Percentiles rank a stretch among this genome's conserved stretches.
These are phyloP conservation scores for Babesia ovis DNA, from an alignment of 169 alveolate species.

Conservation along the genomic window DNA sequence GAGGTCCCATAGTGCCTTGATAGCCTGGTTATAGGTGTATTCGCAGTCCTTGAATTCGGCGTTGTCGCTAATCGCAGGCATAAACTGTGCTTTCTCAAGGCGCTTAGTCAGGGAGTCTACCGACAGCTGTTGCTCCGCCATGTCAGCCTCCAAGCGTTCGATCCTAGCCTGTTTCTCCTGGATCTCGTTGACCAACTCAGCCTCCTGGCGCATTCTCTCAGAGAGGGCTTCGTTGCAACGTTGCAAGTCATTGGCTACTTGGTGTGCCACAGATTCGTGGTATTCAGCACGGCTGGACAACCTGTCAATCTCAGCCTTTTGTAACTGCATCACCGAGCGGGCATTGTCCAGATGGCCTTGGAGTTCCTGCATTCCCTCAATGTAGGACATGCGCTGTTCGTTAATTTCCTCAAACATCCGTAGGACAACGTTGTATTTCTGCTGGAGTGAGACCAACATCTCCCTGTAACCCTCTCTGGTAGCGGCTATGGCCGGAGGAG, in stretches of 20 bases:
- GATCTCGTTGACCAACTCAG: background rate
- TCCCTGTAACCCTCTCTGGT: slow-evolving; percentile 30
- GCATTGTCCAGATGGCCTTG: slow-evolving; percentile 59
- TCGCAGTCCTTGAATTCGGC: slow-evolving; percentile 6
- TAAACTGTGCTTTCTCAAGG: background rate
- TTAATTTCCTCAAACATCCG: slow-evolving; percentile 59
- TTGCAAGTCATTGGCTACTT: background rate
- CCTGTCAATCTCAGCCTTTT: slow-evolving; percentile 38
- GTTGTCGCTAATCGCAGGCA: slow-evolving; percentile 9
- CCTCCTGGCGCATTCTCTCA: slow-evolving; percentile 24
- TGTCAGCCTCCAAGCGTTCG: background rate
- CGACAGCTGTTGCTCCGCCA: background rate
- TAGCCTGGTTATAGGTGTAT: slow-evolving; percentile 23
- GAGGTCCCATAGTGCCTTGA: slow-evolving; percentile 4
- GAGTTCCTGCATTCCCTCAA: slow-evolving; percentile 56
- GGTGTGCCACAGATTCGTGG: background rate
- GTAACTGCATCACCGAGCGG: slow-evolving; percentile 53
- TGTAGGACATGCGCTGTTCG: slow-evolving; percentile 65
- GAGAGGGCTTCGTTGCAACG: slow-evolving; percentile 5
- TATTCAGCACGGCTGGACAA: background rate
- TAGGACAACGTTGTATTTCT: slow-evolving; percentile 52
- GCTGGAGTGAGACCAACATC: slow-evolving; percentile 41
- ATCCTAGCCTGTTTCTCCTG: slow-evolving; percentile 2
- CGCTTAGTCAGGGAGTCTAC: background rate
- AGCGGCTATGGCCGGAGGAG: slow-evolving; percentile 14